phyloP scores from a whole-genome alignment of 345 rosid species.

The Sisymbrium altissimum region DNA sequence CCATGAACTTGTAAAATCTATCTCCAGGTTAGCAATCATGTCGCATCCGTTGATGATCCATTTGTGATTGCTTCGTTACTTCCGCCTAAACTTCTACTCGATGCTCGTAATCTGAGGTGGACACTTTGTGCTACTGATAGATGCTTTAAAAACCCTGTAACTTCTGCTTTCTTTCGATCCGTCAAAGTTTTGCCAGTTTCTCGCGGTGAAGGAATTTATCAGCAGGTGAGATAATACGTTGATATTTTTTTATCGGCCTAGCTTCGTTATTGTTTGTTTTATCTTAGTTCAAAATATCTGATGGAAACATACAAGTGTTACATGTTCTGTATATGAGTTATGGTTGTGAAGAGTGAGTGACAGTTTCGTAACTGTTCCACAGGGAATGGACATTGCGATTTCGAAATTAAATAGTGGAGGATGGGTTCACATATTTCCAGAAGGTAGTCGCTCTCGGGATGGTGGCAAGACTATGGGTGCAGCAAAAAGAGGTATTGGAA shows the following conservation, averaged over 20 bases:
- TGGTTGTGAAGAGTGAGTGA: neutral
- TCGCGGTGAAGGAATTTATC: constrained; percentile 96
- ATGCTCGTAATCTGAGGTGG: constrained; percentile 89
- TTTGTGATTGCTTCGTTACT: constrained; percentile 87
- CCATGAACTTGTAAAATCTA: neutral
- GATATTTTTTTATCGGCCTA: neutral
- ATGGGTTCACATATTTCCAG: constrained; percentile 99
- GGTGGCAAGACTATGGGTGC: constrained; percentile 88
- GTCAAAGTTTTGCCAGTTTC: constrained; percentile 90
- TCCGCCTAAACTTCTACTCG: constrained; percentile 76
- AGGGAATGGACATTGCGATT: constrained; percentile 99
- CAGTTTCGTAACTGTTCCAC: neutral
- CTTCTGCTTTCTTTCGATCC: constrained; percentile 81
- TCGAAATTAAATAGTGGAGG: constrained; percentile 84
- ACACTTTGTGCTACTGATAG: constrained; percentile 94
- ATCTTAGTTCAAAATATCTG: neutral
- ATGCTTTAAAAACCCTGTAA: constrained; percentile 81
- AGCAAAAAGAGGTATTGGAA: constrained; percentile 91
- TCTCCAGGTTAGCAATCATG: constrained; percentile 90
- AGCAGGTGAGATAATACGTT: constrained; percentile 86
- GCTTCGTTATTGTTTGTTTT: neutral
- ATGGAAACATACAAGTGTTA: neutral
- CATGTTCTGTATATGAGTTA: neutral
- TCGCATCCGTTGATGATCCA: constrained; percentile 95
- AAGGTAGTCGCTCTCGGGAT: constrained; percentile 92